Evolutionary conservation across 2,329 filamentous ascomycete species (phyloP).

Genomic region (Scopulariopsis brevicaulis): DNA sequence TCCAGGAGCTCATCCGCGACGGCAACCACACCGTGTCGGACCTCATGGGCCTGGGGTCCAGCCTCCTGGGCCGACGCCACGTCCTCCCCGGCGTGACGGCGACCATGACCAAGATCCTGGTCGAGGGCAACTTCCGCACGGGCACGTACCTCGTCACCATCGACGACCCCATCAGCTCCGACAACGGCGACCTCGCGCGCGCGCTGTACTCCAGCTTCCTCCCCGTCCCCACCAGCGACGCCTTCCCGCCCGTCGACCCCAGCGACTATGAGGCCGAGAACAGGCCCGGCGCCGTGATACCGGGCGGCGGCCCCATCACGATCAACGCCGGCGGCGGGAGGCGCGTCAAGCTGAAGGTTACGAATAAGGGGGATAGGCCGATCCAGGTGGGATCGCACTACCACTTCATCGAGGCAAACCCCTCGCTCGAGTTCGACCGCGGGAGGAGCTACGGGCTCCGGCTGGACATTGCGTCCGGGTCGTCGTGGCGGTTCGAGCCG

Average conservation of each 20-base stretch:
- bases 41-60: slow-evolving; percentile 83
- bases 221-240: slow-evolving; percentile 57
- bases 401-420: slow-evolving; percentile 93
- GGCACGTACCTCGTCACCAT: slow-evolving; percentile 94
- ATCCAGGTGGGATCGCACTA: slow-evolving; percentile 94
- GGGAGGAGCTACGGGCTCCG: slow-evolving; percentile 71
- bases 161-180: slow-evolving; percentile 74
- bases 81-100: slow-evolving; percentile 73
- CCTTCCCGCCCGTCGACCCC: slow-evolving; percentile 55
- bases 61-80: slow-evolving; percentile 87
- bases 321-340: slow-evolving; percentile 61
- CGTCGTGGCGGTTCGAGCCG: slow-evolving; percentile 86
- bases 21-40: slow-evolving; percentile 84
- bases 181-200: slow-evolving; percentile 77
- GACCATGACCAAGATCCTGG: slow-evolving; percentile 75
- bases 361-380: slow-evolving; percentile 78
- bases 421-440: slow-evolving; percentile 80
- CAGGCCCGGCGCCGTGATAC: slow-evolving; percentile 70
- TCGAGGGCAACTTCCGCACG: slow-evolving; percentile 85
- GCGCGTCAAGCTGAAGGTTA: slow-evolving; percentile 65
- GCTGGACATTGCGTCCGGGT: slow-evolving; percentile 83
- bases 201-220: slow-evolving; percentile 89
- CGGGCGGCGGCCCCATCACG: slow-evolving; percentile 54
- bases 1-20: slow-evolving; percentile 97
- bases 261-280: slow-evolving; percentile 55